A percentile compares a stretch with the other conserved stretches of the same genome.
phyloP scores from a whole-genome alignment of 441 rosid genomes.

The Brassica hybrid region DNA sequence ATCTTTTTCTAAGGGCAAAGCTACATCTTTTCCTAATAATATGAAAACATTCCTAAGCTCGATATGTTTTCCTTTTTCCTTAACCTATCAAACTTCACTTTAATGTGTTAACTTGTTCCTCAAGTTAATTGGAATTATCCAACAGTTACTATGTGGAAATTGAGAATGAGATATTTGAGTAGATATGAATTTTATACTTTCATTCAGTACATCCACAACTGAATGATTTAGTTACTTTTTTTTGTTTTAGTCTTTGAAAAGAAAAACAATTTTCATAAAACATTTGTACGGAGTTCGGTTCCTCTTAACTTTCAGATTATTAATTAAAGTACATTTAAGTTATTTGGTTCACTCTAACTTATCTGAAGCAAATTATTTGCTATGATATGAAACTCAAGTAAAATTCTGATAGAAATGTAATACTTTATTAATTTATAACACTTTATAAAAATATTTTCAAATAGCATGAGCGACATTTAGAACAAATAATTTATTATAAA shows the following conservation, averaged over 20 bases:
- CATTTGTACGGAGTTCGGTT: not conserved
- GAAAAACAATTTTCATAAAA: not conserved
- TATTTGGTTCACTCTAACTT: not conserved
- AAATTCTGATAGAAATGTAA: not conserved
- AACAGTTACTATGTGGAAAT: no score
- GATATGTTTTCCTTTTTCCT: no score
- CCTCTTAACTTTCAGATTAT: not conserved
- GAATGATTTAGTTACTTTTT: not conserved
- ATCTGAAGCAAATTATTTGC: no score
- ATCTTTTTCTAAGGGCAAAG: no score
- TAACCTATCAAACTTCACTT: no score
- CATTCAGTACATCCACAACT: no score
- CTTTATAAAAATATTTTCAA: not conserved
- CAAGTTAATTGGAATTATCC: no score
- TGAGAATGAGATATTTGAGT: no score
- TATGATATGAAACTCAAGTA: not conserved
- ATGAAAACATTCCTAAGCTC: no score
- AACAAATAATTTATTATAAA: not conserved
- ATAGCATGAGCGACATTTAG: not conserved
- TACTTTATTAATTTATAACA: not conserved
- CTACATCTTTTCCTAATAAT: no score
- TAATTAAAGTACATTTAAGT: not conserved
- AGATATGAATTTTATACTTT: no score
- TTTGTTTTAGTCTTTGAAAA: not conserved
- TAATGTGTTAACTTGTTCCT: no score